Evolutionary conservation across 2,329 filamentous ascomycete species (phyloP).

Genomic region (Cladophialophora psammophila): DNA sequence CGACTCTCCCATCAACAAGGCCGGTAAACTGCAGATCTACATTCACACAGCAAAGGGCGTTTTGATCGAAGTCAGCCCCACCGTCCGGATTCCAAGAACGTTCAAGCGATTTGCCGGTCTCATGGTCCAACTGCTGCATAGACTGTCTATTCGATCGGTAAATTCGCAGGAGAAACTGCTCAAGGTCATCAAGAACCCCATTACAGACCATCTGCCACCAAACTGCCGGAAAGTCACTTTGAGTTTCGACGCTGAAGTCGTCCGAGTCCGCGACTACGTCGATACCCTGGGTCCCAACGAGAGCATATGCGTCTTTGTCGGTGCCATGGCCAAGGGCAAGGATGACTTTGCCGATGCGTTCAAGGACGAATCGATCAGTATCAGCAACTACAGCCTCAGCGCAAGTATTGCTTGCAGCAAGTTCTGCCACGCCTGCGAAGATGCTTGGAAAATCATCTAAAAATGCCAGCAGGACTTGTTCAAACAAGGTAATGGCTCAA

Average conservation of each 20-base stretch:
- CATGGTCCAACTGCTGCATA: constrained; percentile 97
- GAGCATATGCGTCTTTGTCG: constrained; percentile 97
- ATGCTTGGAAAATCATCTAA: constrained; percentile 90
- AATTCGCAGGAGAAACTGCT: constrained; percentile 97
- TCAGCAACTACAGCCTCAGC: constrained; percentile 97
- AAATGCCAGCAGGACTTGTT: constrained; percentile 46
- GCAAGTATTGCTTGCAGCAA: constrained; percentile 99
- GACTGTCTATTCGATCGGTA: constrained; percentile 92
- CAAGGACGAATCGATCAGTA: constrained; percentile 96
- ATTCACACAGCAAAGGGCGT: constrained; percentile 98
- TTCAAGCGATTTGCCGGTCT: constrained; percentile 99
- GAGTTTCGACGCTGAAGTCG: constrained; percentile 88
- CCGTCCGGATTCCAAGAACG: constrained; percentile 94
- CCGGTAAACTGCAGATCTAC: constrained; percentile 95
- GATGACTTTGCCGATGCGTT: constrained; percentile 94
- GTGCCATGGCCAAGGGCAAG: constrained; percentile 96
- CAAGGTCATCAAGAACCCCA: constrained; percentile 97
- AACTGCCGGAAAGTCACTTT: constrained; percentile 98
- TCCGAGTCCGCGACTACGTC: constrained; percentile 88
- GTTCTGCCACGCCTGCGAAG: constrained; percentile 97
- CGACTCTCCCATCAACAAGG: constrained; percentile 98
- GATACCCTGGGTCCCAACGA: constrained; percentile 78
- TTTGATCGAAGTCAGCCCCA: constrained; percentile 96
- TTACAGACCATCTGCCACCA: constrained; percentile 93
- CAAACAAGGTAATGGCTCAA: constrained; percentile 31